Base-by-base conservation (phyloP, 75 land plant species). In the Pinus albicaulis region DNA sequence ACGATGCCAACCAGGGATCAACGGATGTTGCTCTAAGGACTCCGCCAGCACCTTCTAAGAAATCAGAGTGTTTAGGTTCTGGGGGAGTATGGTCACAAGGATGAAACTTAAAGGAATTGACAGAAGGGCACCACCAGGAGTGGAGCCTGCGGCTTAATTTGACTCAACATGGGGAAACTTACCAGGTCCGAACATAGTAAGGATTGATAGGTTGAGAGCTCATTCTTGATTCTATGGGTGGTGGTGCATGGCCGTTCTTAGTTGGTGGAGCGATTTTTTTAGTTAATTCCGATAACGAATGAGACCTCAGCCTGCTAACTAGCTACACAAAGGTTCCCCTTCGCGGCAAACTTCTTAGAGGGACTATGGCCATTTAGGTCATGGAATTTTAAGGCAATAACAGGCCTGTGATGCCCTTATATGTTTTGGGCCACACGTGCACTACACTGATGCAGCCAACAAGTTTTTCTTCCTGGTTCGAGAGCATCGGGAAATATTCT, bases 351-450 rank as follows among this genome's bases (percentile, higher is more conserved):
- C 88, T 86, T 89, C 85, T 89, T 85, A 89, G 88, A 89, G 90
- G 88, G 90, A 85, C 90, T 89, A 89, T 88, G 78, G 81, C 77
- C 85, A 57, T 76, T 81, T 80, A 88, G 90, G 87, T 84, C 79
- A 89, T 83, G 90, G 90, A 89, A 89, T 85, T 89, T 89, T 89
- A 88, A 85, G 90, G 90, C 83, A 85, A 89, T 89, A 89, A 89
- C 88, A 89, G 88, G 88, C 85, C 88, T 85, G 85, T 85, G 90
- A 89, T 89, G 90, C 88, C 87, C 84, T 85, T 85, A 85, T 84
- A 85, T 85, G 87, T 85, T 85, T 76, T 81, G 81, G 87, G 84
- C 81, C 76, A 22, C 87, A 81, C 76, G 84, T 81, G 84, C 81
- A 81, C 84, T 85, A 85, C 87, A 85, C 87, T 81, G 84, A 85